A percentile compares a stretch with the other conserved stretches of the same genome.
Conservation (phyloP, 2,329 filamentous ascomycete species). For the Thelonectria blattea region DNA sequence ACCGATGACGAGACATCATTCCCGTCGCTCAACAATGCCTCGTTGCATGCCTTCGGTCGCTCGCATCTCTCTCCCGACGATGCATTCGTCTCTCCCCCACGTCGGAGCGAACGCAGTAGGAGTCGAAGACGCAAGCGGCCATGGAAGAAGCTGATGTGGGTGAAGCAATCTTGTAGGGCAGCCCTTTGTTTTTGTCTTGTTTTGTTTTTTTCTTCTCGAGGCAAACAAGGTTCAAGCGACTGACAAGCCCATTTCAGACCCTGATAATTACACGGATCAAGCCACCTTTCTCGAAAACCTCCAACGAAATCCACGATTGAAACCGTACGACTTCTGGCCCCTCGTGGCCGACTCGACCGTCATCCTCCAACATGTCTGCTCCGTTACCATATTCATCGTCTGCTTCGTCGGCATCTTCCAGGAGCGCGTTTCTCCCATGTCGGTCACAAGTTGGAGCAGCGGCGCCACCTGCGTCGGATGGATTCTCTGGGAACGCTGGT, state of each 20-base stretch:
- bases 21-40: conserved; percentile 40
- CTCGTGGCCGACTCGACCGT: conserved; percentile 94
- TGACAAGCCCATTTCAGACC: conserved; percentile 60
- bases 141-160: conserved; percentile 98
- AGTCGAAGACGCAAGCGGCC: conserved; percentile 73
- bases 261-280: conserved; percentile 99
- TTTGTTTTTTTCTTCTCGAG: too few relatives aligned
- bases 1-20: conserved; percentile 49
- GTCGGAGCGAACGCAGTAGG: conserved; percentile 64
- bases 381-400: conserved; percentile 91
- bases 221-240: neutral
- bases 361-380: conserved; percentile 96
- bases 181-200: neutral
- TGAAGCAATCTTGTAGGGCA: conserved; percentile 78
- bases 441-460: conserved; percentile 85
- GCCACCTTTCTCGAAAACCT: conserved; percentile 96
- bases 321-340: conserved; percentile 98
- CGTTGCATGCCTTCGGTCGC: conserved; percentile 54
- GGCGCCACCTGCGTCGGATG: conserved; percentile 84
- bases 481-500: conserved; percentile 91
- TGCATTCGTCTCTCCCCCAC: conserved; percentile 74
- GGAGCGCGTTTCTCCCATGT: conserved; percentile 85
- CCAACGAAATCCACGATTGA: conserved; percentile 89
- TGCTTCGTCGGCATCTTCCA: conserved; percentile 92
- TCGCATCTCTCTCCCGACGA: conserved; percentile 83